Percentiles rank a stretch among this genome's conserved stretches.
Evolutionary conservation across 169 alveolate species (phyloP).

Genomic region (Plasmodium gallinaceum): DNA sequence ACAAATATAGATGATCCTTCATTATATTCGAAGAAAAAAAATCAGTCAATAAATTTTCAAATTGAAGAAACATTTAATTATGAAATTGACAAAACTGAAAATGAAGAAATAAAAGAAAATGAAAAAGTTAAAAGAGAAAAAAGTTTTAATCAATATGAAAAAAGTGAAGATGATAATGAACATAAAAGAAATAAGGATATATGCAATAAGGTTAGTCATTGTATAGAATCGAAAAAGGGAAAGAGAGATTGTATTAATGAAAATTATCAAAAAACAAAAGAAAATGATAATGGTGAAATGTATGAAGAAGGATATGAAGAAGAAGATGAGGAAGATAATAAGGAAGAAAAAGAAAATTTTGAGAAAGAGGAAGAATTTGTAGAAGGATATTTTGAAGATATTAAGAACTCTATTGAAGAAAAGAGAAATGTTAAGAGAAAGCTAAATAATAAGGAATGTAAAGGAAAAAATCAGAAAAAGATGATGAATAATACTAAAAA

Average conservation of each 20-base stretch:
- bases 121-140: neutral
- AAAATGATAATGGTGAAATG: neutral
- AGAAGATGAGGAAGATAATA: neutral
- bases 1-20: neutral
- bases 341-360: neutral
- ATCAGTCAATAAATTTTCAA: slow-evolving; percentile 17
- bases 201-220: neutral
- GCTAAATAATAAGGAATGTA: neutral
- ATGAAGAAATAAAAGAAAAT: neutral
- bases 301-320: neutral
- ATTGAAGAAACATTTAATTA: neutral
- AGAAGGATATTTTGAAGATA: slow-evolving; percentile 8
- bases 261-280: neutral
- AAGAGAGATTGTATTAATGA: neutral
- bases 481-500: slow-evolving; percentile 14
- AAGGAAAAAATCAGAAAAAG: neutral
- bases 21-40: neutral
- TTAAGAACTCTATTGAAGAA: neutral
- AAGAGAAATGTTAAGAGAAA: neutral
- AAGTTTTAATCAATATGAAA: neutral
- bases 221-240: neutral
- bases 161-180: neutral
- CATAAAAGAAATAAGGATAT: neutral
- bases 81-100: slow-evolving; percentile 9
- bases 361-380: neutral